Evolutionary conservation across 768 basidiomycete species (phyloP), one percentile per base, ranked within the genome.

Genomic region (Leccinum ochraceum): DNA sequence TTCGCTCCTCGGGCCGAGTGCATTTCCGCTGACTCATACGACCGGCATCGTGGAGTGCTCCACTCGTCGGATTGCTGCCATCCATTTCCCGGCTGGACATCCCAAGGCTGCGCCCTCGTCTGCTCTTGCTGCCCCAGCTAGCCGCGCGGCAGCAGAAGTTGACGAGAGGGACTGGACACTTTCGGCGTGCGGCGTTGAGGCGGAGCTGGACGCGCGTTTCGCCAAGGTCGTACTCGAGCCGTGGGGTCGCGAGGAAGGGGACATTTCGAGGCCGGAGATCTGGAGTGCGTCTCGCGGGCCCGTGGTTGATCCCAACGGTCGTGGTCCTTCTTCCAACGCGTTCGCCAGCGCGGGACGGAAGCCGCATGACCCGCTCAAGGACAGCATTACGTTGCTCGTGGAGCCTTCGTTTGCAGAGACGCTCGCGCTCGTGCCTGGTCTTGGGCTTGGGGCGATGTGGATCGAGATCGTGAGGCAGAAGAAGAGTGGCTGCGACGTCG

Each of bases 41-140:
- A 78, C 86, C 2, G 88, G 87, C 9, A 73, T 89, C 53, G 83
- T 89, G 56, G 90, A 92, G 72, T 80, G 76, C 36, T 86, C 86
- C 1, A 81, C 86, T 57, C 80, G 90, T 11, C 79, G 81, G 34
- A 75, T 92, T 69, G 77, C 79, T 57, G 73, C 79, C 10, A 69
- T 87, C 62, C 65, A 75, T 1, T 71, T 75, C 9, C 82, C 82
- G 3, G 71, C 75, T 14, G 14, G 62, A 5, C 75, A 72, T 56
- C 61, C 63, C 1, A 67, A 60, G 22, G 49, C 48, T 2, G n/a
- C 26, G 7, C 54, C 49, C 16, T 36, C 42, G 34, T 20, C 55
- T 36, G 58, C 62, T 44, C 10, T 42, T 42, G 42, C 42, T 42
- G 42, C 42, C 50, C 10, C 39, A 39, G 26, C 17, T 17, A 53